Percentiles rank a stretch among this genome's conserved stretches.
These are phyloP conservation scores for Penicillium ochrochloron DNA, from an alignment of 495 filamentous ascomycete genomes.

Conservation along the genomic window DNA sequence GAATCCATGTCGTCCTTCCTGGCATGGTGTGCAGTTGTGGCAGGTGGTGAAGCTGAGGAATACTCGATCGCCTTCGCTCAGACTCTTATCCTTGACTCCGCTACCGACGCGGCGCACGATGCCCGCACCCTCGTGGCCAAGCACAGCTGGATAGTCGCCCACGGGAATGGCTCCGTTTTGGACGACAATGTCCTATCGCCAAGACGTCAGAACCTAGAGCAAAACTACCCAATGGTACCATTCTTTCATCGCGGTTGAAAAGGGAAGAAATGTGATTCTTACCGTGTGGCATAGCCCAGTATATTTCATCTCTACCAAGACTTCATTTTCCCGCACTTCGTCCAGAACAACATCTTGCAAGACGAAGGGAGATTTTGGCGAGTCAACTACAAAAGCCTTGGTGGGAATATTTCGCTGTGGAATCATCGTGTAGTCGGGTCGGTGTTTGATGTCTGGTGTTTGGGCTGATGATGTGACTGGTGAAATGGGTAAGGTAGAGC, in stretches of 20 bases:
- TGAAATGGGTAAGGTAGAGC: not conserved
- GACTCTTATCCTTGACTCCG: constrained; percentile 39
- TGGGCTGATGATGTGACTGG: not conserved
- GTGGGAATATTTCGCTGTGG: constrained; percentile 28
- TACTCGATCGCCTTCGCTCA: constrained; percentile 52
- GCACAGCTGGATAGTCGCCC: constrained; percentile 42
- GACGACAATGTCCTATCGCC: constrained; percentile 38
- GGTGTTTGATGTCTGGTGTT: not conserved
- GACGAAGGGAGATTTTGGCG: constrained; percentile 31
- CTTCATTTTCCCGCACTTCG: constrained; percentile 32
- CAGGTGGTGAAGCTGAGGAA: constrained; percentile 51
- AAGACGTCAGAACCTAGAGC: not conserved
- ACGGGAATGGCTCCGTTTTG: constrained; percentile 40
- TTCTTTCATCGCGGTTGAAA: not conserved
- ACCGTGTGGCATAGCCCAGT: constrained; percentile 43
- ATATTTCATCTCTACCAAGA: constrained; percentile 42
- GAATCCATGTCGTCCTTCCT: constrained; percentile 27
- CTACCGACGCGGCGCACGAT: constrained; percentile 51
- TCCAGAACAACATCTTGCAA: constrained; percentile 38
- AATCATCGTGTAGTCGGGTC: constrained; percentile 20
- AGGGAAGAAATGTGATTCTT: constrained; percentile 5
- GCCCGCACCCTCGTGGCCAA: constrained; percentile 61
- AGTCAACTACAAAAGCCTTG: constrained; percentile 36
- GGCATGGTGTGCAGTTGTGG: constrained; percentile 34
- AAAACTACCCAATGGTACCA: not conserved